Conservation (phyloP, 2,329 filamentous ascomycete species). For the Hypoxylon sp. region DNA sequence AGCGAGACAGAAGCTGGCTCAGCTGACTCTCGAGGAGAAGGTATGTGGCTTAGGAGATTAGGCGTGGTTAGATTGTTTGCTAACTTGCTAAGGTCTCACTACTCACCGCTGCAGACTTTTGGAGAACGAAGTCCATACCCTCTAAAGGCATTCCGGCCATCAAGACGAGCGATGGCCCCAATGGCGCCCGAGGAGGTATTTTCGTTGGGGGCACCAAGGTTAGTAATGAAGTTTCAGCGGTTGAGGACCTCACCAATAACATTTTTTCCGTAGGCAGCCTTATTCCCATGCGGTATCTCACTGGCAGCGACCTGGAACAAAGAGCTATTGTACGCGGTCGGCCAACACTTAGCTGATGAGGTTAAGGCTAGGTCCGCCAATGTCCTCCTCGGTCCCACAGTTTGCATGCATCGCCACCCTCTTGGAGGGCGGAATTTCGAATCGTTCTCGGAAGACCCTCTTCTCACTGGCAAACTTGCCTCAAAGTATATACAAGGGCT, state of each 20-base stretch:
- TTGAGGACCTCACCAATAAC: background rate
- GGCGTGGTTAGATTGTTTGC: conserved; percentile 33
- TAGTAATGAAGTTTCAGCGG: conserved; percentile 37
- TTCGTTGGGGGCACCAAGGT: conserved; percentile 78
- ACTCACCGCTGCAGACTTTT: conserved; percentile 76
- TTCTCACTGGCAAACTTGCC: conserved; percentile 80
- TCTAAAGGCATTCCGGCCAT: conserved; percentile 75
- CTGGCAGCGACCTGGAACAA: conserved; percentile 86
- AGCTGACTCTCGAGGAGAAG: conserved; percentile 72
- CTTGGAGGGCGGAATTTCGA: conserved; percentile 90
- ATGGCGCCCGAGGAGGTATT: conserved; percentile 77
- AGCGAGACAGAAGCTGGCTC: conserved; percentile 66
- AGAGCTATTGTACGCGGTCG: conserved; percentile 77
- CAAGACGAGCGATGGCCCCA: conserved; percentile 79
- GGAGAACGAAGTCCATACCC: conserved; percentile 76
- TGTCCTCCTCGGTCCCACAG: conserved; percentile 81
- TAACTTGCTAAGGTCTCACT: conserved; percentile 65
- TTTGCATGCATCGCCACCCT: conserved; percentile 86
- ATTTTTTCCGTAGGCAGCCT: conserved; percentile 70
- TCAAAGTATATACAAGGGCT: conserved; percentile 80
- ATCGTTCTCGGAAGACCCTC: conserved; percentile 87
- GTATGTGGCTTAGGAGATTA: conserved; percentile 52
- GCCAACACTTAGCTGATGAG: conserved; percentile 79
- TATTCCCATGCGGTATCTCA: conserved; percentile 84
- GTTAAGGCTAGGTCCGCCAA: conserved; percentile 80